Base-by-base conservation (phyloP, 306 rosid species). In the Ceratonia siliqua region DNA sequence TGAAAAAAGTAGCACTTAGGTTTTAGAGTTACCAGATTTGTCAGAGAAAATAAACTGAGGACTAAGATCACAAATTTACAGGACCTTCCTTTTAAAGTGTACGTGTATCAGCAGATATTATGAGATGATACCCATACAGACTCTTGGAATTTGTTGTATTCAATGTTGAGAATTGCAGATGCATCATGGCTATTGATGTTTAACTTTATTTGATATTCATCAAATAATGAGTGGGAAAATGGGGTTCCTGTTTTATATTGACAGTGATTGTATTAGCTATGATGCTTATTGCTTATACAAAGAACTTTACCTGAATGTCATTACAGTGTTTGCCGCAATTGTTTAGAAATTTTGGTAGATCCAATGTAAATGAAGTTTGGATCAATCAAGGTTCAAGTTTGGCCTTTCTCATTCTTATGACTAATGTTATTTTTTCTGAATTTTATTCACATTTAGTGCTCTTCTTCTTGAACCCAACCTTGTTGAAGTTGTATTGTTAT, bases 21-120 rank as follows among this genome's bases (percentile, higher is more conserved):
- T 45, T 74, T 82, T 64, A 10, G 43, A 17, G 57, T 73, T 62
- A 18, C 62, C 24, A 36, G 58, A 39, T 64, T 39, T 35, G 46
- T 72, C 74, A 65, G 57, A 18, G 76, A 68, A 68, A 87, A 85
- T 85, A 85, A 88, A 39, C 52, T 58, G 80, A 78, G 86, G 71
- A 79, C 62, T 69, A 73, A 72, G 50, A 73, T 52, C 68, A n/a
- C 53, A 42, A 67, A 38, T 84, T 86, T 57, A 83, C 54, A 8
- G 78, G 84, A 75, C 43, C 28, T 54, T 63, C 21, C 48, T 55
- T 68, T 20, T 35, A 32, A 49, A 73, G 63, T 68, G 59, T 55
- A 48, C 70, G 49, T 76, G 73, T 81, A 71, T 84, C 33, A 1
- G 50, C 71, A 28, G 74, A 76, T 52, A 56, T 68, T 77, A 43